Evolutionary conservation across 1,284 basidiomycete genomes (phyloP).

Genomic region (Lentinula novae-zelandiae): DNA sequence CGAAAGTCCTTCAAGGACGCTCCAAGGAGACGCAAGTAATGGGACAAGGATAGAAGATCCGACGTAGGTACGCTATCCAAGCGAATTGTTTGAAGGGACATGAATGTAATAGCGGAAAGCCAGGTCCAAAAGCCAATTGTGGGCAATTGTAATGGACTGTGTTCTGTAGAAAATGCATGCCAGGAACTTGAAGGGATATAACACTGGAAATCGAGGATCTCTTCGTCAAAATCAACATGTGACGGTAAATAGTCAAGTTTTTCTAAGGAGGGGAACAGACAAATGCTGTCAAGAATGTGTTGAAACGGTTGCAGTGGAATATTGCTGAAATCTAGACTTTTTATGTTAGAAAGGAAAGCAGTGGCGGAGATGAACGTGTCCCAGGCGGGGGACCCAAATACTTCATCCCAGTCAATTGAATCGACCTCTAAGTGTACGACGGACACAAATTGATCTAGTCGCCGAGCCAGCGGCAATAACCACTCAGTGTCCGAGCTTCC

Average conservation of each 20-base stretch:
- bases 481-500: neutral
- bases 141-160: neutral
- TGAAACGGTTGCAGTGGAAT: conserved; percentile 3
- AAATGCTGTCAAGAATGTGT: neutral
- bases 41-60: neutral
- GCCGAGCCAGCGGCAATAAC: conserved; percentile 1
- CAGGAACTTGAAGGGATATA: neutral
- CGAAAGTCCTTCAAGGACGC: neutral
- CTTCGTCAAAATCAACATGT: conserved; percentile 2
- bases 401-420: conserved; percentile 3
- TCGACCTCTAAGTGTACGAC: conserved; percentile 5
- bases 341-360: conserved; percentile 1
- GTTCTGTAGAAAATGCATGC: neutral
- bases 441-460: neutral
- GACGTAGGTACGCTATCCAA: neutral
- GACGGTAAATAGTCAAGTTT: conserved; percentile 8
- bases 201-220: neutral
- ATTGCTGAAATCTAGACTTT: neutral
- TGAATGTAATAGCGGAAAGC: neutral
- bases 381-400: conserved; percentile 2
- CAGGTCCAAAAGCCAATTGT: neutral
- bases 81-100: conserved; percentile 1
- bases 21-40: neutral
- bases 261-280: neutral
- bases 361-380: neutral